phyloP scores from a whole-genome alignment of 106 monocot genomes.

The Dactylorhiza incarnata region DNA sequence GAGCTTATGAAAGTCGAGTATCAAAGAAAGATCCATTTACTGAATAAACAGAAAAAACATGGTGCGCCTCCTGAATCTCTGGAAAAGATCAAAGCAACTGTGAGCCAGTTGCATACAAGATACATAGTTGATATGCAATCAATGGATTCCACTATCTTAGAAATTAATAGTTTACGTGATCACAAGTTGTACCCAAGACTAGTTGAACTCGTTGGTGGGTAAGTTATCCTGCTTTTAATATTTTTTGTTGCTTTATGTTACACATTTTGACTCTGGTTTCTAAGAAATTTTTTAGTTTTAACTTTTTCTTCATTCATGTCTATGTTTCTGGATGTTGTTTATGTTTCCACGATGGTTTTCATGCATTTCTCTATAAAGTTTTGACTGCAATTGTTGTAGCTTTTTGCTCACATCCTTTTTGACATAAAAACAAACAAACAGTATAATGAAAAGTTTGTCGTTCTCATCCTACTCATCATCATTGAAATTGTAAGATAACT shows the following conservation, averaged over 20 bases:
- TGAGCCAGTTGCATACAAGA: slow-evolving; percentile 87
- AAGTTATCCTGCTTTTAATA: slow-evolving; percentile 15
- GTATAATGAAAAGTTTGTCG: not conserved
- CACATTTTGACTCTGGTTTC: not conserved
- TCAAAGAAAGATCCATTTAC: slow-evolving; percentile 53
- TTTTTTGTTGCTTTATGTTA: not conserved
- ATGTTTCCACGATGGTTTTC: not conserved
- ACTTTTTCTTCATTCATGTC: not conserved
- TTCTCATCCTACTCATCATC: too few species aligned
- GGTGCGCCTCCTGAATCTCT: slow-evolving; percentile 36
- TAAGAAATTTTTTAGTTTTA: not conserved
- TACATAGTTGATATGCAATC: slow-evolving; percentile 94
- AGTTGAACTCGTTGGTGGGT: slow-evolving; percentile 67
- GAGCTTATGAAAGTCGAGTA: slow-evolving; percentile 87
- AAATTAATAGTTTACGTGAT: slow-evolving; percentile 84
- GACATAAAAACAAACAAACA: not conserved
- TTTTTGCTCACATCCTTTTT: not conserved
- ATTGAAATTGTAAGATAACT: too few species aligned
- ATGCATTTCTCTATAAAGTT: not conserved
- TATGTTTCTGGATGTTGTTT: not conserved
- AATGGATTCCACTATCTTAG: slow-evolving; percentile 87
- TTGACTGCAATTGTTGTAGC: not conserved
- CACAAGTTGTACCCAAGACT: slow-evolving; percentile 67
- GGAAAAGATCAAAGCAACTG: slow-evolving; percentile 66
- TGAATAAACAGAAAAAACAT: slow-evolving; percentile 78